phyloP scores from a whole-genome alignment of 768 basidiomycete genomes.

The Amanita rimosa region DNA sequence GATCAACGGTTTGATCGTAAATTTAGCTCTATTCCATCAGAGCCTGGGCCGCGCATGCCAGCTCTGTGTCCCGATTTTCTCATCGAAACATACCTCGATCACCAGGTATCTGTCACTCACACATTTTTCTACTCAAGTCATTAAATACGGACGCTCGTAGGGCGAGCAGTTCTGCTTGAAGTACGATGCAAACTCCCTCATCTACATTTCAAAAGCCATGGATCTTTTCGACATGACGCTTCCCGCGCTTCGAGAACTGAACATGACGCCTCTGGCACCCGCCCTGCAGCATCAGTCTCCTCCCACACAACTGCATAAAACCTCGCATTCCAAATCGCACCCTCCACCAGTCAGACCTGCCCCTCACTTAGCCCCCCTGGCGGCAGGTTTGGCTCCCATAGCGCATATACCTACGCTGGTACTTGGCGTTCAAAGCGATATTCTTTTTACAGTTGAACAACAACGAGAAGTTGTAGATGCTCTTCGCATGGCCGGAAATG shows the following conservation, averaged over 20 bases:
- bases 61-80: slow-evolving; percentile 94
- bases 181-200: slow-evolving; percentile 98
- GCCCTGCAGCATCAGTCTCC: slow-evolving; percentile 11
- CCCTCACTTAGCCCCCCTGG: slow-evolving; percentile 65
- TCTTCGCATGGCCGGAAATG: slow-evolving; percentile 80
- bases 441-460: slow-evolving; percentile 94
- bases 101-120: slow-evolving; percentile 66
- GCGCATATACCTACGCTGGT: slow-evolving; percentile 71
- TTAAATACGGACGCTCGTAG: slow-evolving; percentile 24
- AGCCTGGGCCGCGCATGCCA: slow-evolving; percentile 35
- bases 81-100: slow-evolving; percentile 97
- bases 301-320: slow-evolving; percentile 18
- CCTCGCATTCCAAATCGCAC: slow-evolving; percentile 57
- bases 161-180: slow-evolving; percentile 97
- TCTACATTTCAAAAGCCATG: slow-evolving; percentile 99
- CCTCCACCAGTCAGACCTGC: slow-evolving; percentile 65
- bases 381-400: slow-evolving; percentile 68
- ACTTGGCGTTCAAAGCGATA: slow-evolving; percentile 93
- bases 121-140: slow-evolving; percentile 21
- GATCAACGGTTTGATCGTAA: slow-evolving; percentile 93
- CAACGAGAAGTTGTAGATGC: slow-evolving; percentile 93
- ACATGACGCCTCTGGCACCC: slow-evolving; percentile 29
- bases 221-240: slow-evolving; percentile 94
- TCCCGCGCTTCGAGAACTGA: slow-evolving; percentile 60
- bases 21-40: slow-evolving; percentile 32